phyloP scores from a whole-genome alignment of 2,329 filamentous ascomycete species.

The Diplodia seriata region DNA sequence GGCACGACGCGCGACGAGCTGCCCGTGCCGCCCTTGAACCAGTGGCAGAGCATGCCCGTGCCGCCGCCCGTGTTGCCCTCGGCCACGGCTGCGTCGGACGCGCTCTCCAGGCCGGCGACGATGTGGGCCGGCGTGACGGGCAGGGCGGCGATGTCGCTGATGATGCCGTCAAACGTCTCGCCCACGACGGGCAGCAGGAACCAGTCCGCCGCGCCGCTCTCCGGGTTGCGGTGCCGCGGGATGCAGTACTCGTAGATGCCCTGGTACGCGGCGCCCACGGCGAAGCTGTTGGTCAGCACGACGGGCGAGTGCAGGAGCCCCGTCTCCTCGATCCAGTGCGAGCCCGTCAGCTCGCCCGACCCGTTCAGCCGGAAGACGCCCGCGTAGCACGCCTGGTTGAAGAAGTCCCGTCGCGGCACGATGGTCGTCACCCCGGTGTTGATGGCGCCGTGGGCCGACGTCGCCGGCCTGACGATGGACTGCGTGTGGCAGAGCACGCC shows the following conservation, averaged over 20 bases:
- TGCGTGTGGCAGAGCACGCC: conserved; percentile 53
- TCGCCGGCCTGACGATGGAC: conserved; percentile 43
- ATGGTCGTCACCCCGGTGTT: conserved; percentile 56
- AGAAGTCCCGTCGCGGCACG: conserved; percentile 52
- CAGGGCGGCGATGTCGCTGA: conserved; percentile 65
- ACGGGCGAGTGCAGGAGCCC: conserved; percentile 66
- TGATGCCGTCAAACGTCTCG: conserved; percentile 68
- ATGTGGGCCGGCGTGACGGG: conserved; percentile 63
- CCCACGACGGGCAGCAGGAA: conserved; percentile 65
- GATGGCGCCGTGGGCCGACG: conserved; percentile 42
- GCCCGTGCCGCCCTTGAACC: conserved; percentile 72
- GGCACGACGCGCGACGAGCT: conserved; percentile 64
- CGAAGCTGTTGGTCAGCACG: conserved; percentile 65
- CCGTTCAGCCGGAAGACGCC: conserved; percentile 68
- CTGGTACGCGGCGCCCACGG: conserved; percentile 64
- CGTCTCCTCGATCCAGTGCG: conserved; percentile 68
- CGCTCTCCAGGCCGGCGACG: conserved; percentile 60
- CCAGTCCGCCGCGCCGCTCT: conserved; percentile 56
- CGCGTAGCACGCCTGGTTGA: conserved; percentile 51
- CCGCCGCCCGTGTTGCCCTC: conserved; percentile 72
- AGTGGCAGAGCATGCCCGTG: conserved; percentile 71
- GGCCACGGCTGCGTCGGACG: conserved; percentile 58
- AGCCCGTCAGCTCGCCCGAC: conserved; percentile 67
- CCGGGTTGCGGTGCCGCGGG: conserved; percentile 51
- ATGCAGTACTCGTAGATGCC: conserved; percentile 65